Percentiles rank a stretch among this genome's conserved stretches.
These are phyloP conservation scores for Filobasidium wieringae DNA, from an alignment of 768 basidiomycete genomes.

Conservation along the genomic window DNA sequence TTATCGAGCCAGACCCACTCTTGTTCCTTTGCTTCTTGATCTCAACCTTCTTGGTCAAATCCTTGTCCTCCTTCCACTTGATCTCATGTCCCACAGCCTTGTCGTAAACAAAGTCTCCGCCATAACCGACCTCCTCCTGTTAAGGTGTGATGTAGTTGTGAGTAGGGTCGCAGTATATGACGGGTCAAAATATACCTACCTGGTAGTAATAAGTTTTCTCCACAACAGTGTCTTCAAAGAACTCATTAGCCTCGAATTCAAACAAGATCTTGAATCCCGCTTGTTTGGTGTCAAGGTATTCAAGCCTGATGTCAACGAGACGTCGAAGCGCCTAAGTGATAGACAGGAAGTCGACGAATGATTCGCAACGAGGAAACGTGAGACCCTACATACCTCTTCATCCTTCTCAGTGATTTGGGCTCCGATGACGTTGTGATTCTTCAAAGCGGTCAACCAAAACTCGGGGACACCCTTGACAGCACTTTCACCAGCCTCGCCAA, in stretches of 20 bases:
- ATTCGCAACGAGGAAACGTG: background rate
- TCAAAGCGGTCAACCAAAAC: constrained; percentile 95
- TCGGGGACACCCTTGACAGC: constrained; percentile 60
- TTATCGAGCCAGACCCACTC: constrained; percentile 49
- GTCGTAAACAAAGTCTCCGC: constrained; percentile 94
- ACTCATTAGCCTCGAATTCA: constrained; percentile 68
- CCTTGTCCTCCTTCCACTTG: constrained; percentile 96
- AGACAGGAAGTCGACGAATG: background rate
- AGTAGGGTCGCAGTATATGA: background rate
- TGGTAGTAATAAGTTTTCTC: constrained; percentile 88
- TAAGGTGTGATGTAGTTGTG: constrained; percentile 3
- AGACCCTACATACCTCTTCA: constrained; percentile 42
- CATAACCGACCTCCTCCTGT: constrained; percentile 74
- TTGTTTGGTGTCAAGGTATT: constrained; percentile 52
- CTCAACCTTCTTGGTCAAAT: constrained; percentile 92
- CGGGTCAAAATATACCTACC: constrained; percentile 22
- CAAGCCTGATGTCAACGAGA: constrained; percentile 66
- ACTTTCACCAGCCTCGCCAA: constrained; percentile 32
- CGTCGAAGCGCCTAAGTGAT: constrained; percentile 57
- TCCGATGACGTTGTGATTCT: constrained; percentile 73
- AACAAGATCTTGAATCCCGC: constrained; percentile 83
- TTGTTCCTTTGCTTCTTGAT: constrained; percentile 99
- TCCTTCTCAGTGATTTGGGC: constrained; percentile 92
- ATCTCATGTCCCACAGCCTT: constrained; percentile 81
- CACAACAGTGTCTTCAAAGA: constrained; percentile 69